Evolutionary conservation across 2,329 filamentous ascomycete species (phyloP).

Genomic region (Colletotrichum scovillei): DNA sequence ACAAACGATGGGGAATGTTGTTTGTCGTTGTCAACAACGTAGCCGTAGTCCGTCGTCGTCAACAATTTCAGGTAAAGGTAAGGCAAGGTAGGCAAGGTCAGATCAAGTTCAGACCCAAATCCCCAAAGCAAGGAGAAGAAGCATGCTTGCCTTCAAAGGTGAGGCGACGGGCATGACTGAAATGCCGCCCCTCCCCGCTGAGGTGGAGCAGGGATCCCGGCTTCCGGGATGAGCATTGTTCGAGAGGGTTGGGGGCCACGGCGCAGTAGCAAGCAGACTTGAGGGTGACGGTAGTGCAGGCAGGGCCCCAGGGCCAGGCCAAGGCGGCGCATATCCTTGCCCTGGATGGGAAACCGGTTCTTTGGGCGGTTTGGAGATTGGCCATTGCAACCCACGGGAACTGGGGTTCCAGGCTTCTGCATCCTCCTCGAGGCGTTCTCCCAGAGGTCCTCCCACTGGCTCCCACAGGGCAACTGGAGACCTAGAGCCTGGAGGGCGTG

Average conservation of each 20-base stretch:
- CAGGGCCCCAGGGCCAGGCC: conserved; percentile 21
- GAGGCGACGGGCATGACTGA: conserved; percentile 33
- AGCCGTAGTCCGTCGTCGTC: conserved; percentile 9
- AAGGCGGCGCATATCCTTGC: conserved; percentile 29
- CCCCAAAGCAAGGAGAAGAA: conserved; percentile 14
- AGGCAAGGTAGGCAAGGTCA: neutral
- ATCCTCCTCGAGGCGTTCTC: neutral
- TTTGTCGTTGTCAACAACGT: neutral
- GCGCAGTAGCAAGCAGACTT: neutral
- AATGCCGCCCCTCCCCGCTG: conserved; percentile 35
- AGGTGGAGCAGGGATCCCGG: conserved; percentile 26
- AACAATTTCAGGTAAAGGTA: neutral
- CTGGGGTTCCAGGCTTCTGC: neutral
- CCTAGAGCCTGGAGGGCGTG: neutral
- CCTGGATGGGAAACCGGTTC: conserved; percentile 33
- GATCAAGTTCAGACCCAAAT: neutral
- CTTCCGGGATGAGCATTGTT: conserved; percentile 24
- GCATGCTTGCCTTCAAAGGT: conserved; percentile 14
- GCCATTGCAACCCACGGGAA: conserved; percentile 14
- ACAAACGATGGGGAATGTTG: neutral
- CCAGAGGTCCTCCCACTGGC: neutral
- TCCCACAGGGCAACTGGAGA: neutral
- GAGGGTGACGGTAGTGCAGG: conserved; percentile 1
- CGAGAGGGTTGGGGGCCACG: conserved; percentile 17
- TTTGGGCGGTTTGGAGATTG: conserved; percentile 26